Evolutionary conservation across 2,329 filamentous ascomycete genomes (phyloP).

Genomic region (Epicoccum nigrum): DNA sequence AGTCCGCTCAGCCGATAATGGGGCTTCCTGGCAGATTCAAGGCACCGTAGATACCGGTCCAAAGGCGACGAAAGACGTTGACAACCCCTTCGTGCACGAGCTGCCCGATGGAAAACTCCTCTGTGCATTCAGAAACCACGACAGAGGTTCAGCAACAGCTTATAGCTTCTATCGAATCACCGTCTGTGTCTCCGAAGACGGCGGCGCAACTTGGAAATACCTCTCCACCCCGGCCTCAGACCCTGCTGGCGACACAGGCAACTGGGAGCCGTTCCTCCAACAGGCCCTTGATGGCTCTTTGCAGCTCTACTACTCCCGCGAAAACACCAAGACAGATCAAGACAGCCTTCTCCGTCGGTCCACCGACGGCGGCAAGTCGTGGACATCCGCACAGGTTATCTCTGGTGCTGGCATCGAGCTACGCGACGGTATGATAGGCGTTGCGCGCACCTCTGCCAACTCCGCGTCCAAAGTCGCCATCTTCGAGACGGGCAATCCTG

Average conservation of each 20-base stretch:
- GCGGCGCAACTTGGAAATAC: slow-evolving; percentile 48
- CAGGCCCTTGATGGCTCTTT: slow-evolving; percentile 48
- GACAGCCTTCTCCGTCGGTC: slow-evolving; percentile 52
- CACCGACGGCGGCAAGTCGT: slow-evolving; percentile 50
- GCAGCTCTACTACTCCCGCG: slow-evolving; percentile 54
- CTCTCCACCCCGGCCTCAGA: slow-evolving; percentile 33
- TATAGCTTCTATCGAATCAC: slow-evolving; percentile 51
- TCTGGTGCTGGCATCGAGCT: slow-evolving; percentile 45
- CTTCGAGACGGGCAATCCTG: slow-evolving; percentile 49
- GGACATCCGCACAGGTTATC: slow-evolving; percentile 43
- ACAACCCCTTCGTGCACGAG: slow-evolving; percentile 45
- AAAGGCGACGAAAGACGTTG: slow-evolving; percentile 15
- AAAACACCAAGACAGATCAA: slow-evolving; percentile 50
- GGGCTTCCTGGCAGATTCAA: slow-evolving; percentile 29
- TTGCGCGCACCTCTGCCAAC: slow-evolving; percentile 38
- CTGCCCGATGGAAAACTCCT: slow-evolving; percentile 43
- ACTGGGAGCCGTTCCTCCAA: slow-evolving; percentile 57
- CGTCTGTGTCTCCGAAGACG: slow-evolving; percentile 51
- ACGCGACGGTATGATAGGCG: slow-evolving; percentile 56
- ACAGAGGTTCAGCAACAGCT: slow-evolving; percentile 10
- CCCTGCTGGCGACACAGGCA: slow-evolving; percentile 41
- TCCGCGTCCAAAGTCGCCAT: slow-evolving; percentile 48
- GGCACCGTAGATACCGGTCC: slow-evolving; percentile 13
- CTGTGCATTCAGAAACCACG: slow-evolving; percentile 45
- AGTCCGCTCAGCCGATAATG: slow-evolving; percentile 37